Conservation (phyloP, 345 rosid species). For the Populus nigra region DNA sequence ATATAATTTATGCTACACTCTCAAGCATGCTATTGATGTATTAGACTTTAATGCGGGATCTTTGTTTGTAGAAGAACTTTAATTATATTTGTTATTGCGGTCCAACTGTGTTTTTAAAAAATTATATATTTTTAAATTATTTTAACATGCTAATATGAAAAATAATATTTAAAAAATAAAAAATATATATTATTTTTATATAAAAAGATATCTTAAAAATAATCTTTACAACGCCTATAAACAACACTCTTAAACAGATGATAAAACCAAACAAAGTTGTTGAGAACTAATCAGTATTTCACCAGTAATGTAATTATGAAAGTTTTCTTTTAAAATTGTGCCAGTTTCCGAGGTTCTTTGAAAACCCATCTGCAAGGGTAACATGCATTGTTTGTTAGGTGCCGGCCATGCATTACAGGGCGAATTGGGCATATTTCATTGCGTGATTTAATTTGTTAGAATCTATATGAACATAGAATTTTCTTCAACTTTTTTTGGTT, state of each 20-base stretch:
- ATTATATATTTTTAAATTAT: no score
- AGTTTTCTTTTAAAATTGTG: not conserved
- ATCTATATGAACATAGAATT: not conserved
- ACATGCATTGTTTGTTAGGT: not conserved
- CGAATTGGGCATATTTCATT: not conserved
- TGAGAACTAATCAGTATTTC: slow-evolving; percentile 18
- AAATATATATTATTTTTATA: no score
- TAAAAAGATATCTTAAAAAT: no score
- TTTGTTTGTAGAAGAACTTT: not conserved
- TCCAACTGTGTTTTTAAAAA: fast-evolving
- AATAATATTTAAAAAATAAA: no score
- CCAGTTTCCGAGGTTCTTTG: not conserved
- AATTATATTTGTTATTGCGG: no score
- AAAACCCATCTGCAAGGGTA: not conserved
- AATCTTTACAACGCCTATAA: no score
- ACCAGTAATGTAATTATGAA: slow-evolving; percentile 9
- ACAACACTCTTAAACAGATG: no score
- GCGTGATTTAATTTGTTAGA: slow-evolving; percentile 1
- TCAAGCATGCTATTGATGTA: not conserved
- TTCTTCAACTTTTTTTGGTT: not conserved
- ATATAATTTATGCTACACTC: no score
- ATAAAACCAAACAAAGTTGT: not conserved
- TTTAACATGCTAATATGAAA: fast-evolving
- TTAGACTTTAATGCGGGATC: not conserved
- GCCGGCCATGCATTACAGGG: not conserved